A percentile compares a stretch with the other conserved stretches of the same genome.
Conservation (phyloP, 2,329 filamentous ascomycete genomes). For the Aureobasidium sp. region DNA sequence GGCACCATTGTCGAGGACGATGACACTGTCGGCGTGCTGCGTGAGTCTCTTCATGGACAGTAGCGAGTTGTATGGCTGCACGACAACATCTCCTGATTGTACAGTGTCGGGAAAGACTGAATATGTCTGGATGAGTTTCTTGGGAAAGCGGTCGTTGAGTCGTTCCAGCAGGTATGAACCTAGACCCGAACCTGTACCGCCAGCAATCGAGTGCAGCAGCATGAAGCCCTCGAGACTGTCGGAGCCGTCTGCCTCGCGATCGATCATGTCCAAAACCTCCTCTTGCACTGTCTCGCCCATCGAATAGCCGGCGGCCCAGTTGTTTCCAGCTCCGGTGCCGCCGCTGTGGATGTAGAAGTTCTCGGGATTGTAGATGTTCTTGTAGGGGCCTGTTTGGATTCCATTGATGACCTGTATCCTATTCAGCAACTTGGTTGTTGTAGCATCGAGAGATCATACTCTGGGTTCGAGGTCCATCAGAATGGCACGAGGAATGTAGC, state of each 20-base stretch:
- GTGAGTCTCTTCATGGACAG: conserved; percentile 84
- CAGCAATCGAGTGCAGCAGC: conserved; percentile 96
- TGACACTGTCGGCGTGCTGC: conserved; percentile 94
- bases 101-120: conserved; percentile 96
- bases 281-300: conserved; percentile 88
- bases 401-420: conserved; percentile 65
- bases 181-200: conserved; percentile 91
- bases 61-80: conserved; percentile 96
- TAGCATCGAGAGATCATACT: conserved; percentile 38
- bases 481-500: conserved; percentile 95
- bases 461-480: conserved; percentile 90
- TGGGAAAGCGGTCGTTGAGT: conserved; percentile 94
- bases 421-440: neutral
- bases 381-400: conserved; percentile 90
- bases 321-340: conserved; percentile 90
- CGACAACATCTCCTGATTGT: conserved; percentile 80
- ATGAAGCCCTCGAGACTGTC: conserved; percentile 98
- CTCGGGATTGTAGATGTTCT: conserved; percentile 98
- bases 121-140: conserved; percentile 98
- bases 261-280: conserved; percentile 99
- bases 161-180: conserved; percentile 91
- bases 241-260: conserved; percentile 94
- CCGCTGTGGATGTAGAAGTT: conserved; percentile 97
- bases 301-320: conserved; percentile 95
- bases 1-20: conserved; percentile 93